A percentile compares a stretch with the other conserved stretches of the same genome.
Conservation (phyloP, 441 rosid genomes). For the Sinapis alba region DNA sequence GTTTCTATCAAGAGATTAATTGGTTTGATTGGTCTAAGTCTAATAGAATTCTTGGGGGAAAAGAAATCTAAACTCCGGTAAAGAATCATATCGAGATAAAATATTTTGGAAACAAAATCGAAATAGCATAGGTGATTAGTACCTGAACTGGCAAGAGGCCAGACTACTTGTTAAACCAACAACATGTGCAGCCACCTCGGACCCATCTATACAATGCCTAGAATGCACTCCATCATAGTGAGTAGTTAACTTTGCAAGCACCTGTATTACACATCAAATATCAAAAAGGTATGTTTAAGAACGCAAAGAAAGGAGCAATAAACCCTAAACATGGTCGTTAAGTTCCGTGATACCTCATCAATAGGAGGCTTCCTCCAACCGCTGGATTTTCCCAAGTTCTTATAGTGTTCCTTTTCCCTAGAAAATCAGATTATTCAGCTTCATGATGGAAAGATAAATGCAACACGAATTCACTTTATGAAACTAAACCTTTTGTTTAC, state of each 20-base stretch:
- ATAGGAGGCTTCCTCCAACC: conserved; percentile 72
- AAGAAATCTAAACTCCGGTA: neutral
- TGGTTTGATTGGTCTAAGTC: neutral
- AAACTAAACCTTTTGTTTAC: conserved; percentile 63
- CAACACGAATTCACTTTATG: neutral
- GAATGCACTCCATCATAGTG: conserved; percentile 67
- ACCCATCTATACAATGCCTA: conserved; percentile 83
- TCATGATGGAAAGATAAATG: neutral
- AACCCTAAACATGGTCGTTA: neutral
- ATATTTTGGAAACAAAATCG: neutral
- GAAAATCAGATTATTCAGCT: conserved; percentile 22
- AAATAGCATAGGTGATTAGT: neutral
- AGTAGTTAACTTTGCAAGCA: conserved; percentile 71
- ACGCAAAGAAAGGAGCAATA: neutral
- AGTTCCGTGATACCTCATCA: conserved; percentile 62
- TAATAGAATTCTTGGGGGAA: neutral
- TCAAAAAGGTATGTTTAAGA: conserved; percentile 2
- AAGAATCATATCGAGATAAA: neutral
- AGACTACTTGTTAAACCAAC: conserved; percentile 78
- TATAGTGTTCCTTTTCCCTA: conserved; percentile 66
- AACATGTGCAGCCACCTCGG: conserved; percentile 85
- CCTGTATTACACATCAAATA: conserved; percentile 44
- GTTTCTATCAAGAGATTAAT: neutral
- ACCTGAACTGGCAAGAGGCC: conserved; percentile 86
- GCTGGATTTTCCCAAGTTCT: neutral